Conservation (phyloP, 2,329 filamentous ascomycete species). For the Talaromyces sp. region DNA sequence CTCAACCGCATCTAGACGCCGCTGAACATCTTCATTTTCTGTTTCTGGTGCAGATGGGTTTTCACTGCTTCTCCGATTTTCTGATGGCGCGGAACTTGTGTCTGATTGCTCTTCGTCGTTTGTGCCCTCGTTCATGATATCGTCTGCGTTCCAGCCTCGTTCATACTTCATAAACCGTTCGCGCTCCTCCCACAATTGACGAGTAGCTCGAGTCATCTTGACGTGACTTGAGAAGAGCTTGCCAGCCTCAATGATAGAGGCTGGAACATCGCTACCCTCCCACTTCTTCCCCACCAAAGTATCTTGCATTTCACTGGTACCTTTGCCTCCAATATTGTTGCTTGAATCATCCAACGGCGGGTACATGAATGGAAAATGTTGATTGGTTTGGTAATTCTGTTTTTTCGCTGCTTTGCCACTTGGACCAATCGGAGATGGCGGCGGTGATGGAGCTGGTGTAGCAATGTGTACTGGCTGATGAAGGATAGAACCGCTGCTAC, state of each 20-base stretch:
- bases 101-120: constrained; percentile 44
- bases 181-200: constrained; percentile 91
- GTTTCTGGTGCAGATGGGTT: constrained; percentile 28
- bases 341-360: constrained; percentile 85
- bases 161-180: constrained; percentile 90
- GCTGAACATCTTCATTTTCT: constrained; percentile 38
- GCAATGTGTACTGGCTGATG: constrained; percentile 97
- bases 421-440: constrained; percentile 78
- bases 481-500: constrained; percentile 66
- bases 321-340: constrained; percentile 87
- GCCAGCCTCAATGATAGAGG: constrained; percentile 91
- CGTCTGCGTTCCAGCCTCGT: constrained; percentile 71
- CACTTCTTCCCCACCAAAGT: constrained; percentile 75
- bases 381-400: constrained; percentile 98
- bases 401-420: constrained; percentile 94
- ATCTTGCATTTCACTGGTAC: constrained; percentile 74
- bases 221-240: constrained; percentile 86
- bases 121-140: constrained; percentile 32
- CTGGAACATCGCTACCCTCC: constrained; percentile 88
- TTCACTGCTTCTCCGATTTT: constrained; percentile 22
- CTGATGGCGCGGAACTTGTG: constrained; percentile 24
- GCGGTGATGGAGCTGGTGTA: constrained; percentile 93
- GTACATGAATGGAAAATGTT: constrained; percentile 97
- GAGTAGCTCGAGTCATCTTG: constrained; percentile 83
- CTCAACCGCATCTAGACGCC: constrained; percentile 70